Base-by-base conservation (phyloP, 352 stramenopile species). In the Phytophthora litchii region DNA sequence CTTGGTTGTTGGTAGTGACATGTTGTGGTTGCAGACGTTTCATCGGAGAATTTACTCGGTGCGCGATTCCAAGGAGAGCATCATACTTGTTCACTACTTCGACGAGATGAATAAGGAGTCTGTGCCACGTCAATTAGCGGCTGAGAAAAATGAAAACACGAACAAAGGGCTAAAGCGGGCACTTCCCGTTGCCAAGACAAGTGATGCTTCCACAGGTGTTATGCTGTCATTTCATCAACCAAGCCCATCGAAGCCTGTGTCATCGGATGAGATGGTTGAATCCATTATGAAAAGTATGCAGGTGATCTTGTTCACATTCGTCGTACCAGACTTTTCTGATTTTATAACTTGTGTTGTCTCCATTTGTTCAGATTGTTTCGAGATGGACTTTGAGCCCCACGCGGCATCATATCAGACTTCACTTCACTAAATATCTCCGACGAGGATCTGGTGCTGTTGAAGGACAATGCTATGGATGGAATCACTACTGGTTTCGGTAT, bases 31-130 rank as follows among this genome's bases (percentile, higher is more conserved):
- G 20, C 35, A 92, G 84, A 91, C 81, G 3, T 95, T 95, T 50
- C 86, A 95, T 64, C 72, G 86, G 19, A 82, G 86, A n/a, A 92
- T 79, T 59, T 95, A 95, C 54, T 80, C 73, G 8, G 55, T 95
- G 37, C 82, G 86, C 25, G 82, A 91, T 54, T 78, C 71, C 1
- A 72, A 86, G 10, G 70, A 86, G 17, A 70, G 76, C 29, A 74
- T 93, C 31, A 76, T 95, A 17, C 81, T 95, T n/a, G 86, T 95
- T 3, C 86, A 95, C 51, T 95, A 95, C 70, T 90, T 95, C 65
- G 82, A 94, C 32, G 83, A 94, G 67, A 57, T 70, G 3, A 71
- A 88, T 59, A 93, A 90, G 62, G 44, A 66, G 16, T 27, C 29
- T 16, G 37, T 42, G 21, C 16, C 21, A 49, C 25, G 40, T 55